These are phyloP conservation scores for Guyanaporus albipodus DNA, from an alignment of 768 basidiomycete genomes.

Conservation along the genomic window DNA sequence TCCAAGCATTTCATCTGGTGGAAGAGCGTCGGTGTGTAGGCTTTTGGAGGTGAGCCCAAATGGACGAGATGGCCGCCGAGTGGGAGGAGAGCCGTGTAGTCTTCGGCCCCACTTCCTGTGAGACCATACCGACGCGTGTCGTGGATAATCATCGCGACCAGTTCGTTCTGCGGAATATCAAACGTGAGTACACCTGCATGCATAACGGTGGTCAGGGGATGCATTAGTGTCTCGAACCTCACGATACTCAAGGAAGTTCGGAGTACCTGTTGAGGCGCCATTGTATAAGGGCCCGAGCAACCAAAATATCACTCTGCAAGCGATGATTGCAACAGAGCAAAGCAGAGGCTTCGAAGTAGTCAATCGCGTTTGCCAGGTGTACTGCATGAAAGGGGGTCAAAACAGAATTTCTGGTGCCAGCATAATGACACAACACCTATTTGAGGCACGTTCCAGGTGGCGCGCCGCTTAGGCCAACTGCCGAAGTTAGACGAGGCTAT, in stretches of 20 bases:
- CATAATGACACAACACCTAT: too few species aligned
- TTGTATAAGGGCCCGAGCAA: not conserved
- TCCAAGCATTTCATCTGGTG: slow-evolving; percentile 40
- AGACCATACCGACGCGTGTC: slow-evolving; percentile 23
- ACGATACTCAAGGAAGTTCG: not conserved
- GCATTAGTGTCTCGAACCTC: not conserved
- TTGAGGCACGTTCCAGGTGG: too few species aligned
- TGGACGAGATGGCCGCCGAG: slow-evolving; percentile 30
- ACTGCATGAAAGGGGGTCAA: not conserved
- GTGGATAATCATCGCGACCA: slow-evolving; percentile 23
- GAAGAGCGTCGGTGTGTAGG: slow-evolving; percentile 37
- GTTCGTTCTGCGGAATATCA: slow-evolving; percentile 6
- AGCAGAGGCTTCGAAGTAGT: not conserved
- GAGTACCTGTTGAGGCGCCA: too few species aligned
- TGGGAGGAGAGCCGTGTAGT: slow-evolving; percentile 31
- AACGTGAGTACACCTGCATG: slow-evolving; percentile 4
- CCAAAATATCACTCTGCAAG: not conserved
- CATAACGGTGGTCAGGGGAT: not conserved
- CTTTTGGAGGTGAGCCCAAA: slow-evolving; percentile 13
- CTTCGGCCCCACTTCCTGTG: slow-evolving; percentile 14
- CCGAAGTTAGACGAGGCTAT: too few species aligned
- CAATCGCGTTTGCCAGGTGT: not conserved
- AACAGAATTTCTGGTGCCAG: too few species aligned
- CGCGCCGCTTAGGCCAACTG: too few species aligned
- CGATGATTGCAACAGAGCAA: not conserved